These are phyloP conservation scores for Dactylellina parvicollis DNA, from an alignment of 2,329 filamentous ascomycete species.

Conservation along the genomic window DNA sequence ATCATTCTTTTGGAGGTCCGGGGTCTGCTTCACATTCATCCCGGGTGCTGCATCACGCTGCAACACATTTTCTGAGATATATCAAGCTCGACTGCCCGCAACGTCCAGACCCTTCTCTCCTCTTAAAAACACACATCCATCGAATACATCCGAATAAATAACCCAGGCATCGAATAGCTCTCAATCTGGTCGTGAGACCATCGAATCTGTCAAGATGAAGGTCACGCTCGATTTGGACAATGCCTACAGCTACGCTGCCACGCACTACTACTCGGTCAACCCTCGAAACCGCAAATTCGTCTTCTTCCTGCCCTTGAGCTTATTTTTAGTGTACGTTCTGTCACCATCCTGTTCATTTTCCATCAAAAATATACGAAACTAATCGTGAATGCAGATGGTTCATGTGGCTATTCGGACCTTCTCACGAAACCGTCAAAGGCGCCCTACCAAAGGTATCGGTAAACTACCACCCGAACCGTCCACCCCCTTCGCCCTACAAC, in stretches of 20 bases:
- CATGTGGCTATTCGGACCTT: slow-evolving; percentile 47
- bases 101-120: too few species aligned
- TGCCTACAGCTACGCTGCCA: slow-evolving; percentile 28
- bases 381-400: slow-evolving; percentile 26
- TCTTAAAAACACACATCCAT: neutral
- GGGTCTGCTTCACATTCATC: slow-evolving; percentile 37
- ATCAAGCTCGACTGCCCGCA: too few species aligned
- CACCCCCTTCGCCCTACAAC: slow-evolving; percentile 63
- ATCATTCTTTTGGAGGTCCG: neutral
- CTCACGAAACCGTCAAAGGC: slow-evolving; percentile 36
- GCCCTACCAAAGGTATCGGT: slow-evolving; percentile 45
- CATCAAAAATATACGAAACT: neutral
- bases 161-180: neutral
- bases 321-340: slow-evolving; percentile 40
- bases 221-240: slow-evolving; percentile 33
- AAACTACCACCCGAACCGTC: slow-evolving; percentile 48
- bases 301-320: slow-evolving; percentile 30
- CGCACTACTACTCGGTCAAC: slow-evolving; percentile 48
- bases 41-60: too few species aligned
- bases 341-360: neutral
- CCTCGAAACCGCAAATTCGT: slow-evolving; percentile 48
- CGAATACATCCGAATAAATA: too few species aligned
- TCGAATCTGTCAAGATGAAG: slow-evolving; percentile 26
- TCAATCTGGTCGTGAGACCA: neutral
- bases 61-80: neutral